Conservation (phyloP, 164 flowering plant species). For the Macadamia tetraphylla region DNA sequence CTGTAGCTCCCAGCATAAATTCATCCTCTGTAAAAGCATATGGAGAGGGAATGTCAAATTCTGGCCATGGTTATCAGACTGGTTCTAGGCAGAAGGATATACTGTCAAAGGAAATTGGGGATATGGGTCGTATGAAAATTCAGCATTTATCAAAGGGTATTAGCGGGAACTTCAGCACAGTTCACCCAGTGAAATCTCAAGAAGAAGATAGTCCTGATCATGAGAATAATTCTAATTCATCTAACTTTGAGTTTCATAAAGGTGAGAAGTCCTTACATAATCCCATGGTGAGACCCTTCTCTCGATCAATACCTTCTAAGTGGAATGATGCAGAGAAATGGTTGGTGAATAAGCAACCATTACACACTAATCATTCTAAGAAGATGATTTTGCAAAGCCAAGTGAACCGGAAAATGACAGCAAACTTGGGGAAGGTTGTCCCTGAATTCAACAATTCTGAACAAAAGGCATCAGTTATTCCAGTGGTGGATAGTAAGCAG, state of each 20-base stretch:
- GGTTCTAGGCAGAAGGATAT: constrained; percentile 21
- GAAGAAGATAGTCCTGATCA: constrained; percentile 83
- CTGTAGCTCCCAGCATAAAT: constrained; percentile 28
- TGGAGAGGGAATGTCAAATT: constrained; percentile 11
- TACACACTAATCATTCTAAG: constrained; percentile 33
- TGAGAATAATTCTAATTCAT: constrained; percentile 83
- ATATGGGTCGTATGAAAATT: constrained; percentile 19
- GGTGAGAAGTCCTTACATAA: constrained; percentile 53
- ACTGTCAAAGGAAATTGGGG: constrained; percentile 21
- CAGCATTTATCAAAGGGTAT: constrained; percentile 31
- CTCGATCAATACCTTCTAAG: constrained; percentile 70
- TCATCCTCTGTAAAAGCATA: constrained; percentile 16
- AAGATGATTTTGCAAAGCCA: constrained; percentile 36
- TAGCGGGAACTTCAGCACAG: constrained; percentile 38
- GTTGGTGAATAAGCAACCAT: constrained; percentile 58
- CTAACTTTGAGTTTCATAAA: constrained; percentile 90
- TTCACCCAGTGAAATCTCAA: constrained; percentile 43
- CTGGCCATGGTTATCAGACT: constrained; percentile 19
- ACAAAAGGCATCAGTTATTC: constrained; percentile 22
- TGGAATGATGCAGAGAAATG: constrained; percentile 99
- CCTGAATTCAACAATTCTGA: constrained; percentile 50
- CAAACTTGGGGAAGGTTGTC: constrained; percentile 42
- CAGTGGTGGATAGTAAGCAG: constrained; percentile 33
- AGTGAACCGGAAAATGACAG: constrained; percentile 25
- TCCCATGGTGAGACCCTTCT: constrained; percentile 34